Base-by-base conservation (phyloP, 2,329 filamentous ascomycete species). In the Pseudogymnoascus sp. region DNA sequence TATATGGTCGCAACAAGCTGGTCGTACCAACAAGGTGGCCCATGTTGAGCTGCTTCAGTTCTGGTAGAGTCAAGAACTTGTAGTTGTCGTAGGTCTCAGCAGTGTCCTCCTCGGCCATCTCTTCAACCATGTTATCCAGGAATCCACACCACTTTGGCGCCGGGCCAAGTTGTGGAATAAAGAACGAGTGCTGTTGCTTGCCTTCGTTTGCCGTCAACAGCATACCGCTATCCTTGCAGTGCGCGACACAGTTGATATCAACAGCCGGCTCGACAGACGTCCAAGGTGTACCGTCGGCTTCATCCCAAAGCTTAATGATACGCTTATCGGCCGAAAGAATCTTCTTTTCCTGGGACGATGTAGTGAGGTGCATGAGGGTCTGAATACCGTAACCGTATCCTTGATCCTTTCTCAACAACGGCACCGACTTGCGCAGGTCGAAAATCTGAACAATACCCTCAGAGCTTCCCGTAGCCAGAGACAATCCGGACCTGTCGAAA, bases 291-390 rank as follows among this genome's bases (percentile, higher is more conserved):
- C 94, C 94, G 62, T 87, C 86, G 34, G 81, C 77, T 63, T 90
- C 85, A 68, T 97, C 91, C 91, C 93, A 99, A 50, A 99, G 85
- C 76, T 99, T 99, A 78, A 99, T 95, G 67, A 96, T 96, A 65
- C 90, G 85, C 76, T 96, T 96, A 75, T 99, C 95, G 6, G 91
- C 86, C 1, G 92, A 95, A 64, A 97, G 78, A 18, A 99, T 86
- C 75, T 96, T 97, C 72, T 89, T 89, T 64, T 91, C 87, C 54
- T 89, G 85, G 0, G 87, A 89, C 11, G 83, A 80, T 6, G 85
- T 88, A 9, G 88, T 89, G 68, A 87, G 78, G 69, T 87, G 83
- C 58, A 85, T 83, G 60, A 99, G 79, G 54, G 90, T 96, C 70
- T 96, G 89, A 62, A 99, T 91, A 0, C 93, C 84, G 71, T 91